Evolutionary conservation across 768 basidiomycete genomes (phyloP), one percentile per base, ranked within the genome.

Genomic region (Lactarius sanguifluus): DNA sequence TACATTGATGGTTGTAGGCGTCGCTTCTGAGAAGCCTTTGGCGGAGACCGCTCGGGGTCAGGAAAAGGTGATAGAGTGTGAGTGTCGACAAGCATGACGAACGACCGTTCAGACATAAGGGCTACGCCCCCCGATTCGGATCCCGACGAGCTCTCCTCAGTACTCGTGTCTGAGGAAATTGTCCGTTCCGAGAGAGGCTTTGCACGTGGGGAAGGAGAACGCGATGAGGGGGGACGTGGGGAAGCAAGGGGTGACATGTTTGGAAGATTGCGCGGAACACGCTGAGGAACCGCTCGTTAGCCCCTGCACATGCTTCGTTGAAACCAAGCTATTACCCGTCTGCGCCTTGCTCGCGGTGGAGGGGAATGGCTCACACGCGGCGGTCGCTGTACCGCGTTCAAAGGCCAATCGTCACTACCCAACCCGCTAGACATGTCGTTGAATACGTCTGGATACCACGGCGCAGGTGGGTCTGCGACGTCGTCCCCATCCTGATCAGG

Each of bases 391-490:
- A 6, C 12, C 3, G 36, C 18, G 66, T 13, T 43, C 20, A 36
- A 15, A 36, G 57, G 66, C 5, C 28, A 5, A 30, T 56, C 58
- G 16, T 64, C 62, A 25, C 62, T 40, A 41, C 34, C 62, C 7
- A 38, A 15, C 34, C n/a, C 43, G 28, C 62, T 64, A 23, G 58
- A 67, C 25, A 47, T 15, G 34, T 67, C 66, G 8, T 60, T 23
- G 58, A 47, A 67, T 32, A 34, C 66, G 6, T 56, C 66, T 18
- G 62, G 66, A 30, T 67, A 67, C 62, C 66, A 67, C 8, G 38
- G 13, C 9, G 0, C 3, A 7, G 61, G 41, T 23, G 20, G 13
- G 6, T 25, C 52, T 55, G 58, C 41, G 9, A 25, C 30, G 23
- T 38, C n/a, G 15, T 47, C n/a, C 3, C 12, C 16, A 56, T 5